Percentiles rank a stretch among this genome's conserved stretches.
Evolutionary conservation across 805 yeast genomes (phyloP).

Genomic region (Lachancea nothofagi): DNA sequence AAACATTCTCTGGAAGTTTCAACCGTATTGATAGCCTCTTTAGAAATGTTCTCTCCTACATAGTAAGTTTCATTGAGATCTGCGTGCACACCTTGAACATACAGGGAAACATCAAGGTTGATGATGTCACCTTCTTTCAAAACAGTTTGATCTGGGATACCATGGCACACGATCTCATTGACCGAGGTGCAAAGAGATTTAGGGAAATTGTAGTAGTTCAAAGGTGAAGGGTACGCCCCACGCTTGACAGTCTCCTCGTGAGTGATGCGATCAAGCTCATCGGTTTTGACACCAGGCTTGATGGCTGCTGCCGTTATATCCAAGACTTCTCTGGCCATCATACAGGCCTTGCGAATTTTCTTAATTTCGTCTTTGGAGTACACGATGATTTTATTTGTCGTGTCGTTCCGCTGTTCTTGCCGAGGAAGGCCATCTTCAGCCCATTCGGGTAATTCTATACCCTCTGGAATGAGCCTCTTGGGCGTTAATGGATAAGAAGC

Average conservation of each 20-base stretch:
- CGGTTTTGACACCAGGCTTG: conserved; percentile 88
- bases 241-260: conserved; percentile 86
- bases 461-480: conserved; percentile 63
- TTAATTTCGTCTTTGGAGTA: conserved; percentile 64
- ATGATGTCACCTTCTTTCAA: conserved; percentile 92
- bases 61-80: conserved; percentile 96
- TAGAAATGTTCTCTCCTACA: conserved; percentile 80
- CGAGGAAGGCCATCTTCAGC: conserved; percentile 74
- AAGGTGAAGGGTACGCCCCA: conserved; percentile 89
- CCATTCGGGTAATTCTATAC: conserved; percentile 75
- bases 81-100: conserved; percentile 83
- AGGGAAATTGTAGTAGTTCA: conserved; percentile 91
- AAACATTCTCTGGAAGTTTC: conserved; percentile 88
- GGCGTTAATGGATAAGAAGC: conserved; percentile 80
- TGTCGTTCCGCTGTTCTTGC: conserved; percentile 67
- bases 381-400: conserved; percentile 59
- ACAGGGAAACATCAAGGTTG: conserved; percentile 83
- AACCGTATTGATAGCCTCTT: conserved; percentile 78
- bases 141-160: conserved; percentile 87
- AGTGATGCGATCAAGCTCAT: conserved; percentile 78
- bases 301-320: conserved; percentile 82
- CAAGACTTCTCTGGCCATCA: conserved; percentile 77
- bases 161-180: conserved; percentile 95
- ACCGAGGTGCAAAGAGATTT: conserved; percentile 89
- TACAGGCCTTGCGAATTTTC: conserved; percentile 69